Evolutionary conservation across 192 early-diverging fungal genomes (phyloP), one percentile per base, ranked within the genome.

Genomic region (Endogone sp.): DNA sequence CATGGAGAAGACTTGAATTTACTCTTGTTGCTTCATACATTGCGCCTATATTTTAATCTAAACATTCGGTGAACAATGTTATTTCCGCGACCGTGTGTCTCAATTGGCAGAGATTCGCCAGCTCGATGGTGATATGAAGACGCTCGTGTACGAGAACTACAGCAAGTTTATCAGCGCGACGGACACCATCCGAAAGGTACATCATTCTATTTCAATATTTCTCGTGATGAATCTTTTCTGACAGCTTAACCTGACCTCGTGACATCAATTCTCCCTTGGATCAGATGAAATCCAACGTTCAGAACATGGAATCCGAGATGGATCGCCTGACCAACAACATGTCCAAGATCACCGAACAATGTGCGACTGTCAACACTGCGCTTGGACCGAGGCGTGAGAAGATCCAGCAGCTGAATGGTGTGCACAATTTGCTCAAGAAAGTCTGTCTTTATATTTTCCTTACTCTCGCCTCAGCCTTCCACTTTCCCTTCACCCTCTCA

Each of bases 131-230:
- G 92, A 95, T 55, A 94, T 97, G 91, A 96, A 99, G 76, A 96
- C 97, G 0, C 84, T 99, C 56, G 95, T 99, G 3, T 99, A 99
- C 74, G 94, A 97, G 81, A 99, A 99, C 84, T 99, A 99, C 73
- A 94, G 85, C 85, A 94, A 96, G 83, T 97, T 99, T 71, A 94
- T 97, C 60, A 91, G 88, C 49, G 97, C 97, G 0, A 94, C 95
- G 2, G 94, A 97, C 63, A 95, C 97, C 1, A 95, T 99, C 58
- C 70, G 85, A 63, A 87, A 87, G 76, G 85, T 87, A 78, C 28
- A 27, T 22, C 44, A 29, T 10, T 23, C 26, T 67, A 68, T 56
- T 67, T 8, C 22, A 24, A 23, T n/a, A 4, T 6, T 37, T 24
- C 20, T 4, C 54, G 31, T 3, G 27, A n/a, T n/a, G 20, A 4